These are phyloP conservation scores for Daldinia childiae DNA, from an alignment of 495 filamentous ascomycete species.

Conservation along the genomic window DNA sequence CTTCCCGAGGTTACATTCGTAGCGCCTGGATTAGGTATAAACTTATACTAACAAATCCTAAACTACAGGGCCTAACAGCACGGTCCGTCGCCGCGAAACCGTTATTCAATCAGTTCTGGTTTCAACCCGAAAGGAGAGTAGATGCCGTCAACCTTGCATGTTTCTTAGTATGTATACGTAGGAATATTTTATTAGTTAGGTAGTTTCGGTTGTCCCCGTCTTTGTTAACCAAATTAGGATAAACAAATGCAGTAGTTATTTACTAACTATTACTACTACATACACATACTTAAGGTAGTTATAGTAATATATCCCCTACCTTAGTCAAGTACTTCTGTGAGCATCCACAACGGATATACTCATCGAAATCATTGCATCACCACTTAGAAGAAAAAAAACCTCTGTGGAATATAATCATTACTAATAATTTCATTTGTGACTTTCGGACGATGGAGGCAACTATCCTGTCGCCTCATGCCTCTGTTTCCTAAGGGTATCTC, in stretches of 20 bases:
- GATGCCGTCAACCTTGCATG: no score
- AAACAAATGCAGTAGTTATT: no score
- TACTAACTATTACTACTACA: no score
- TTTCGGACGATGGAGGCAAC: conserved; percentile 1
- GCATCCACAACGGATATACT: background rate
- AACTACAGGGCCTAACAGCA: conserved; percentile 32
- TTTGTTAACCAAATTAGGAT: no score
- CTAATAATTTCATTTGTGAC: conserved; percentile 31
- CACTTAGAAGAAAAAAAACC: background rate
- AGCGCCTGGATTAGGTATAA: conserved; percentile 22
- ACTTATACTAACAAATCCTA: background rate
- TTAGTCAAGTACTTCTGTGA: no score
- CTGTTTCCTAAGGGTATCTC: conserved; percentile 43
- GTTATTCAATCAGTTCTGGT: conserved; percentile 18
- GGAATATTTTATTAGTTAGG: no score
- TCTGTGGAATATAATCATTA: conserved; percentile 22
- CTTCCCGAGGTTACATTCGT: conserved; percentile 27
- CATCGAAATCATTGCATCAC: conserved; percentile 2
- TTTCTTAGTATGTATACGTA: no score
- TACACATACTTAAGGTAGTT: no score
- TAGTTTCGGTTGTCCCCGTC: no score
- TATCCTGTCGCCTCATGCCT: conserved; percentile 21
- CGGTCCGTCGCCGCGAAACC: conserved; percentile 35
- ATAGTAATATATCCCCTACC: no score
- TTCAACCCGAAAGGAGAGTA: conserved; percentile 24